A percentile compares a stretch with the other conserved stretches of the same genome.
These are phyloP conservation scores for Lactarius sanguifluus DNA, from an alignment of 768 basidiomycete genomes.

Conservation along the genomic window DNA sequence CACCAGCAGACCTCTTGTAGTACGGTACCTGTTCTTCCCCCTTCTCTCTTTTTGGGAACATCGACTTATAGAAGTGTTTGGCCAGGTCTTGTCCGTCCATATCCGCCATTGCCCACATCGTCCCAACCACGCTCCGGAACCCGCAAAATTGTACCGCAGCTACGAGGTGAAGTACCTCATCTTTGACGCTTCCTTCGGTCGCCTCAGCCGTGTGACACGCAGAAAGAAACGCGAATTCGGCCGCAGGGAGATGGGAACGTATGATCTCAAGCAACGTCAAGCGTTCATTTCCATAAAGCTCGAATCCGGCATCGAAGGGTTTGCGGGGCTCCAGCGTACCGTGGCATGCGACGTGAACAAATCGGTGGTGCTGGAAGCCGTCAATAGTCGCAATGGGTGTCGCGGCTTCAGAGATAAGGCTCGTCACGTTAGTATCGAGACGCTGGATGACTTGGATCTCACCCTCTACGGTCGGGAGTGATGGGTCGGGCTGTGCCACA, in stretches of 20 bases:
- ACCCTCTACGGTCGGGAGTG: too few species aligned
- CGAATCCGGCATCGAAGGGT: constrained; percentile 2
- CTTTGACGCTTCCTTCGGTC: background rate
- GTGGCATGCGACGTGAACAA: constrained; percentile 12
- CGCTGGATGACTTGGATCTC: too few species aligned
- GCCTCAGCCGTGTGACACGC: constrained; percentile 1
- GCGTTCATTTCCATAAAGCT: background rate
- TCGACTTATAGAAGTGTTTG: background rate
- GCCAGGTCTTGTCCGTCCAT: background rate
- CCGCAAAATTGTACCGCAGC: background rate
- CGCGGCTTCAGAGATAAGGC: background rate
- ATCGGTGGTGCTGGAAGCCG: background rate
- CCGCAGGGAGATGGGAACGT: background rate
- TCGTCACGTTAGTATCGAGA: too few species aligned
- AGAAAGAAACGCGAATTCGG: background rate
- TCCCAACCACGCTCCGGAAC: constrained; percentile 8
- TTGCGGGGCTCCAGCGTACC: background rate
- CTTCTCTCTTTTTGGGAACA: background rate
- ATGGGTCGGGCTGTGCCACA: too few species aligned
- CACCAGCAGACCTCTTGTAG: background rate
- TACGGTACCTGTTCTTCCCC: background rate
- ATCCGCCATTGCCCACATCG: constrained; percentile 6
- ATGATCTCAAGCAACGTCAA: background rate
- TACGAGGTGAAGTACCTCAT: background rate
- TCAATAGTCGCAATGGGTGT: background rate